Evolutionary conservation across 2,329 filamentous ascomycete species (phyloP), one percentile per base, ranked within the genome.

Genomic region (Colletotrichum sp.): DNA sequence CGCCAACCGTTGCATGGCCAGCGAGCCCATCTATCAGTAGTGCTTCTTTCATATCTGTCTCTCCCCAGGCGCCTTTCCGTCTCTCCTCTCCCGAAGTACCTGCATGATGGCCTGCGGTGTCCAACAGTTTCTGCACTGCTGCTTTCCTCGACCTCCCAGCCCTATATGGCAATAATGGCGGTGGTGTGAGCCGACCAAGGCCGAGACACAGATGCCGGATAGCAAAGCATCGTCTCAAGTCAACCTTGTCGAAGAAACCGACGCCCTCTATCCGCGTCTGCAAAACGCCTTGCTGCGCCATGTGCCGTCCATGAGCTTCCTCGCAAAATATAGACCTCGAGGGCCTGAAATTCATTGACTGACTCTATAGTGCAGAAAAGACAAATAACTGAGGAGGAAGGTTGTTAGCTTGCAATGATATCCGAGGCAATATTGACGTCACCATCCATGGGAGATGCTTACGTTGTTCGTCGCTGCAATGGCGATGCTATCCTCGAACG

Each of bases 391-490:
- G 78, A 75, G 74, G 36, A 12, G 24, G 10, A 18, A 24, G 30
- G 18, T 62, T 48, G 55, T 73, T 28, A 74, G 72, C 68, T 10
- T 18, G 44, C n/a, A 8, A 22, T 12, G n/a, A 52, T 13, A 13
- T 22, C n/a, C 44, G n/a, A 52, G 18, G 44, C 44, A 52, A 52
- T 13, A 22, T 22, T 52, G 12, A 22, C n/a, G 44, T 52, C 44
- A 52, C 5, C 9, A 22, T 52, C 10, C n/a, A 9, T 7, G 24
- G 44, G 32, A 22, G 30, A 13, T 15, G 24, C 96, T 94, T 88
- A 99, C 97, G 87, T 99, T 99, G 90, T 99, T 99, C 79, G 97
- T 99, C 77, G 97, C 97, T 80, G 97, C 97, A 89, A 99, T 99
- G 74, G 97, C 97, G 87, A 99, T 99, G 88, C 96, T 99, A 88